phyloP scores from a whole-genome alignment of 768 basidiomycete species.

The Termitomyces sp. region DNA sequence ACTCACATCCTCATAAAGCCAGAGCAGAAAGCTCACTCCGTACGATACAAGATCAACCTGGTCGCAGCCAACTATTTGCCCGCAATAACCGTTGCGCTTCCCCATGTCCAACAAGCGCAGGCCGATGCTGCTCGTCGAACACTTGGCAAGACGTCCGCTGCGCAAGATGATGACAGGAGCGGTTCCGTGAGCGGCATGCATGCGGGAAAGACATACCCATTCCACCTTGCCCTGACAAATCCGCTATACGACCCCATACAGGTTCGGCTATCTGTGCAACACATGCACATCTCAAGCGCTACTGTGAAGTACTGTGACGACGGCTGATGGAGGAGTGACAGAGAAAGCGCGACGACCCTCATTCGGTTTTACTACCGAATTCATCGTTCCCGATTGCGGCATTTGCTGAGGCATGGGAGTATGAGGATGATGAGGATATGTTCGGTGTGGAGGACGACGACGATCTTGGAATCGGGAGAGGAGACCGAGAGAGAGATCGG shows the following conservation, averaged over 20 bases:
- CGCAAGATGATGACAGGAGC: conserved; percentile 38
- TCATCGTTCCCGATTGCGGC: conserved; percentile 80
- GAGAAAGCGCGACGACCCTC: conserved; percentile 68
- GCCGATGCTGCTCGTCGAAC: conserved; percentile 43
- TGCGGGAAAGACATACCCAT: conserved; percentile 81
- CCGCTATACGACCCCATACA: conserved; percentile 95
- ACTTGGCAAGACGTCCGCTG: conserved; percentile 38
- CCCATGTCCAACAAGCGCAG: conserved; percentile 47
- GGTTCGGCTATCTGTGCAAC: conserved; percentile 81
- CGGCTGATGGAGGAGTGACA: conserved; percentile 35
- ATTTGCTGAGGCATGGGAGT: conserved; percentile 97
- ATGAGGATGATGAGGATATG: conserved; percentile 95
- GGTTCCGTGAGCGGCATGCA: conserved; percentile 45
- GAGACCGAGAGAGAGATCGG: conserved; percentile 44
- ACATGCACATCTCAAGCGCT: conserved; percentile 52
- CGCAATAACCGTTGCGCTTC: conserved; percentile 70
- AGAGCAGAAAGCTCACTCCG: conserved; percentile 93
- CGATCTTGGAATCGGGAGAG: conserved; percentile 27
- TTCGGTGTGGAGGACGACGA: conserved; percentile 72
- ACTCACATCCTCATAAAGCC: conserved; percentile 98
- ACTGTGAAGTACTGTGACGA: conserved; percentile 26
- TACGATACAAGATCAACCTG: conserved; percentile 97
- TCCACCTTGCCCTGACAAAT: conserved; percentile 90
- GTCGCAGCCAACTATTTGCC: conserved; percentile 95
- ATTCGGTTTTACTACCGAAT: conserved; percentile 77